phyloP scores from a whole-genome alignment of 1,284 basidiomycete species.

The Puccinia novopanici region DNA sequence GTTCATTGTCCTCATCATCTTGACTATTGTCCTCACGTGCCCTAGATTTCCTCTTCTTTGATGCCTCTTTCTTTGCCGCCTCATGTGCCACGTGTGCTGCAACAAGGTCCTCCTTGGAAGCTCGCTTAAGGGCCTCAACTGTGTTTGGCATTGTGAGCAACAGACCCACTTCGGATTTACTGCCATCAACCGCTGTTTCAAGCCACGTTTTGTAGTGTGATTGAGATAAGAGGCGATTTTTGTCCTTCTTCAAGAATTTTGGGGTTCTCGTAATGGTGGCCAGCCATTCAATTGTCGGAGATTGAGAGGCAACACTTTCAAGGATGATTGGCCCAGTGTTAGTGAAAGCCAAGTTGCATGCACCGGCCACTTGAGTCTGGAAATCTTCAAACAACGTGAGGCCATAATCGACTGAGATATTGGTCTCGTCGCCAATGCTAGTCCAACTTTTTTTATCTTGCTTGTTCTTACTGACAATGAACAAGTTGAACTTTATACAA shows the following conservation, averaged over 20 bases:
- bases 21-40: neutral
- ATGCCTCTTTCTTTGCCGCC: neutral
- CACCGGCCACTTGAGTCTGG: neutral
- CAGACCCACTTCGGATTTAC: neutral
- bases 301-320: neutral
- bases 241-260: neutral
- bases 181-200: neutral
- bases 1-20: neutral
- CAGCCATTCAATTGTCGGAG: neutral
- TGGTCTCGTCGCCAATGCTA: neutral
- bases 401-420: neutral
- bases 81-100: neutral
- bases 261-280: neutral
- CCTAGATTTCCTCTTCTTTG: neutral
- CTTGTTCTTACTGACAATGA: neutral
- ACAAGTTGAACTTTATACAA: neutral
- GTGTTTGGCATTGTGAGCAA: neutral
- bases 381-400: neutral
- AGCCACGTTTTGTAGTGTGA: neutral
- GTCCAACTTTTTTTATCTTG: neutral
- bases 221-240: no score
- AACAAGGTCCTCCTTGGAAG: neutral
- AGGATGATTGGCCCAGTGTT: neutral
- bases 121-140: neutral
- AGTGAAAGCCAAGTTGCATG: neutral